These are phyloP conservation scores for Marchantia polymorpha DNA, from an alignment of 225 moss, liverwort and hornwort genomes.

Conservation along the genomic window DNA sequence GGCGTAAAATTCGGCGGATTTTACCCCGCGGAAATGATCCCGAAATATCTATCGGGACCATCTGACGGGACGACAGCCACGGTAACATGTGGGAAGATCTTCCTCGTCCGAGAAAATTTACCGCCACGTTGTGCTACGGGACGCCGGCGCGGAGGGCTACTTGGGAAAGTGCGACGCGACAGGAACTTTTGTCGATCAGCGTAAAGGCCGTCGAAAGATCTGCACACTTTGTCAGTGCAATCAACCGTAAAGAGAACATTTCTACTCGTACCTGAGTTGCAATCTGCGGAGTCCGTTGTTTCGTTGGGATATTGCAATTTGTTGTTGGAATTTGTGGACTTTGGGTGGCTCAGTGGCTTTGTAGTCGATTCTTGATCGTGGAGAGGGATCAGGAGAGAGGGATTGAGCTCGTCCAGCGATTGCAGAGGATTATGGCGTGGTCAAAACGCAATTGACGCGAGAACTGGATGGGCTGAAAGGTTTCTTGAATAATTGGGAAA, in stretches of 20 bases:
- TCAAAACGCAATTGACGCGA: not conserved
- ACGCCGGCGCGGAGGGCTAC: not conserved
- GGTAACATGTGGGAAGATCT: not conserved
- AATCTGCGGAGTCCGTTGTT: not conserved
- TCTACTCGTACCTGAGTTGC: not conserved
- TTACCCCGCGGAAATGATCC: not conserved
- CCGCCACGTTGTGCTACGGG: not conserved
- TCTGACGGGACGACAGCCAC: not conserved
- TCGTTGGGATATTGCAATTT: not conserved
- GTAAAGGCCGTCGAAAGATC: not conserved
- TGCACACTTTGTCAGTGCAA: not conserved
- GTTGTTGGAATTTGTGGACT: not conserved
- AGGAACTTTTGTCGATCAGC: not conserved
- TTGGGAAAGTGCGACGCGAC: not conserved
- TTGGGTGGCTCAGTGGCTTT: too few relatives aligned
- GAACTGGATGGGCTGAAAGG: not conserved
- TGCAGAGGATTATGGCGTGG: not conserved
- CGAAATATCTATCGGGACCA: not conserved
- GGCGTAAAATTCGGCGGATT: not conserved
- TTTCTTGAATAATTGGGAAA: not conserved
- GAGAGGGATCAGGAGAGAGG: not conserved
- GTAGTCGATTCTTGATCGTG: not conserved
- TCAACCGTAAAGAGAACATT: not conserved
- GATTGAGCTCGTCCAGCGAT: not conserved
- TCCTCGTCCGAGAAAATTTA: not conserved